These are phyloP conservation scores for Polytrichum commune DNA, from an alignment of 225 moss, liverwort and hornwort genomes.

Conservation along the genomic window DNA sequence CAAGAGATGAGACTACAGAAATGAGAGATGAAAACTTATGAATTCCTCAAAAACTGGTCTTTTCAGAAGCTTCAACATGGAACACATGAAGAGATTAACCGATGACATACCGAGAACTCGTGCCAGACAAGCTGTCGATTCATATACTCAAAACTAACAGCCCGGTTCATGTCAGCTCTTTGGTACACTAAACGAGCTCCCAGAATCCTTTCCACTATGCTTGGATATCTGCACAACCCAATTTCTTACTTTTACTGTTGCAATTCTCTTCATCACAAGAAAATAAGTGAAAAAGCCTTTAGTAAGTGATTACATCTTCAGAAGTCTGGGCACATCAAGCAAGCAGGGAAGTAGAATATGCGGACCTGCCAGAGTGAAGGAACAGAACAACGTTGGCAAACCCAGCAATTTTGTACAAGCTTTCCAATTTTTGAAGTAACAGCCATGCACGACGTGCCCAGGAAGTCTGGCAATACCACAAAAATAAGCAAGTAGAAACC, in stretches of 20 bases:
- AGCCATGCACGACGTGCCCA: conserved; percentile 91
- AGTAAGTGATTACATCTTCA: neutral
- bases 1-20: no score
- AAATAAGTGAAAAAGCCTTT: neutral
- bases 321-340: neutral
- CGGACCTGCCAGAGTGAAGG: conserved; percentile 87
- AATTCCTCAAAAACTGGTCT: no score
- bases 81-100: neutral
- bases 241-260: neutral
- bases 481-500: neutral
- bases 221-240: conserved; percentile 66
- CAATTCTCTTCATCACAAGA: neutral
- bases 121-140: conserved; percentile 99
- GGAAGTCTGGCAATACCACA: conserved; percentile 60
- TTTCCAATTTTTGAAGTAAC: conserved; percentile 76
- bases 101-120: conserved; percentile 68
- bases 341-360: neutral
- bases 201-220: conserved; percentile 78
- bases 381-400: conserved; percentile 83
- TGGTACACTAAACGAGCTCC: conserved; percentile 80
- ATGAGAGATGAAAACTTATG: no score
- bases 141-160: conserved; percentile 99
- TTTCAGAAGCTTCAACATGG: neutral
- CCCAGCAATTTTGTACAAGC: conserved; percentile 82
- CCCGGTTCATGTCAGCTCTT: conserved; percentile 82